Evolutionary conservation across 441 rosid species (phyloP), one percentile per base, ranked within the genome.

Genomic region (Gossypium aridum): DNA sequence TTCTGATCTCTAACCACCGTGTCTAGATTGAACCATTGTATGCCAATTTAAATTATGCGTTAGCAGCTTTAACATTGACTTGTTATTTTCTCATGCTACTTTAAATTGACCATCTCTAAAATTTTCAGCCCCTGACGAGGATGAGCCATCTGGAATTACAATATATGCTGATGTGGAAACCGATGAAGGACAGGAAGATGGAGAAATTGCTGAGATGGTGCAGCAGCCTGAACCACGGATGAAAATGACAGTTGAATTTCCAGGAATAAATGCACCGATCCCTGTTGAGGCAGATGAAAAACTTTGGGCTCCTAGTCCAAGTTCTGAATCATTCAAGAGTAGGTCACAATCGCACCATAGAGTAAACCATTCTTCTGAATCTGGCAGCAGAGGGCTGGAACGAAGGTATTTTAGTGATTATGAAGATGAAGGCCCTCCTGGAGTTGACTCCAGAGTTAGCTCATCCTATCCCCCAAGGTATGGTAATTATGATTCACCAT

Each of bases 251-350:
- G 85, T 88, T 66, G 82, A 81, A 72, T 96, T 92, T 80, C 98
- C 96, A 0, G 99, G 99, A 77, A 75, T 93, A 69, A 96, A 96
- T 70, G 97, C 93, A 55, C 92, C 96, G 31, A 87, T 96, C 69
- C 99, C 96, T 23, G 88, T 83, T 75, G 87, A 86, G 57, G 94
- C 97, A 22, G 92, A 96, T 85, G 84, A 80, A 82, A 73, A 81
- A 72, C 81, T 66, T 26, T 96, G 99, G 99, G 85, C 77, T 49
- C 80, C 85, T n/a, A 83, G 81, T 54, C 76, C 83, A 49, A 75
- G 80, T 67, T 71, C 76, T 20, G 90, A 81, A 69, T 63, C 78
- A 5, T 64, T 68, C 28, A 82, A 88, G 80, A 83, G 66, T 65
- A 81, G 80, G 49, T 63, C 75, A 8, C 83, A 78, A 26, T 63